Base-by-base conservation (phyloP, 2,329 filamentous ascomycete genomes). In the Magnaporthales sp. region DNA sequence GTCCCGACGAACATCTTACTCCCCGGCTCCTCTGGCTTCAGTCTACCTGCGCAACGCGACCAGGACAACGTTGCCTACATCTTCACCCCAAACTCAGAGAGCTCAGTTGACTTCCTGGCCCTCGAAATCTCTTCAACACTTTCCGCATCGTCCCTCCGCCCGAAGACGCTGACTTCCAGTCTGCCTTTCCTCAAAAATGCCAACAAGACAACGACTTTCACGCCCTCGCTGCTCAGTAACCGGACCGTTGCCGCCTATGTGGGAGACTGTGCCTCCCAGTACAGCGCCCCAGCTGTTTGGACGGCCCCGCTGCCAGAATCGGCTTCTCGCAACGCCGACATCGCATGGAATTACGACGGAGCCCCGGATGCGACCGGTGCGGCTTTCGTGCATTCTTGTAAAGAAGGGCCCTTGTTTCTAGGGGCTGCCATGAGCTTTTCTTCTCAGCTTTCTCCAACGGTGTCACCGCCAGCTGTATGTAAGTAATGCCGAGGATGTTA, bases 221-320 rank as follows among this genome's bases (percentile, higher is more conserved):
- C 88, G 7, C 87, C 92, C 0, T 81, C 88, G 0, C 81, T 93
- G 32, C 86, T 90, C 62, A 79, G 84, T 60, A 82, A 86, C 72
- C 92, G 91, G 19, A 86, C 88, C 11, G 83, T 97, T 30, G 84
- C 87, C 2, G 87, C 95, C 1, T 90, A 92, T 67, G 82, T 89
- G 0, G 93, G 94, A 2, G 83, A 89, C 69, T 97, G 94, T 73
- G 78, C 84, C 0, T 38, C 63, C 46, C 51, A 46, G 54, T 51
- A 82, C 2, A 80, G 78, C 4, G 78, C 77, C 51, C 83, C 85
- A 13, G 76, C 83, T 38, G 73, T 96, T 66, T 97, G 92, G 92
- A 86, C 80, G 26, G 93, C 89, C 70, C 80, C 79, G 9, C 80
- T 84, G 2, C 75, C 61, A 74, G 76, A 75, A 73, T 62, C 75